Conservation (phyloP, 2,329 filamentous ascomycete species). For the Talaromyces amestolkiae region DNA sequence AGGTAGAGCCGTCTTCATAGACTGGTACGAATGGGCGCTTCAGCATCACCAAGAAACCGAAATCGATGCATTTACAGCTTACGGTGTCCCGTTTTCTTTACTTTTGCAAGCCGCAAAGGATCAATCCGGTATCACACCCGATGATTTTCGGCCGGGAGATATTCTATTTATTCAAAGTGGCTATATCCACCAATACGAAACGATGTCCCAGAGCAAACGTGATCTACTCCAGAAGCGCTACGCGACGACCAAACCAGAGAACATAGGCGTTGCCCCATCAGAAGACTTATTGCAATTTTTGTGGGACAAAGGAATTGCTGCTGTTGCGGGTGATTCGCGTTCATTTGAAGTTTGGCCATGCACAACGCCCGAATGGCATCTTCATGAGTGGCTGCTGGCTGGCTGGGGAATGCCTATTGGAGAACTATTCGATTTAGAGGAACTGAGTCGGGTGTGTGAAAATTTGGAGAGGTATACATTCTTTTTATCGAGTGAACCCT, state of each 20-base stretch:
- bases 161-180: background rate
- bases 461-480: slow-evolving; percentile 24
- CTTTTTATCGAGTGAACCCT: slow-evolving; percentile 24
- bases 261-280: background rate
- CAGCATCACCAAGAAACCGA: background rate
- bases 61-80: background rate
- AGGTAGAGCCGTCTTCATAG: background rate
- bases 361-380: background rate
- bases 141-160: background rate
- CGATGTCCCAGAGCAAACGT: background rate
- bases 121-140: background rate
- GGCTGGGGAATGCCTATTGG: slow-evolving; percentile 24
- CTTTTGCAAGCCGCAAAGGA: background rate
- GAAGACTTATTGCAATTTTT: background rate
- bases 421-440: slow-evolving; percentile 26
- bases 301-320: background rate
- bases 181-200: background rate
- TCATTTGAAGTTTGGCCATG: background rate
- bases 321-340: background rate
- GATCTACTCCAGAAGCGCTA: background rate
- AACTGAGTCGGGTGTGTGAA: slow-evolving; percentile 22
- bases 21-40: background rate
- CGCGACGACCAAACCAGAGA: background rate
- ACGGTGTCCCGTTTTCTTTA: background rate
- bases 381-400: slow-evolving; percentile 5